A percentile compares a stretch with the other conserved stretches of the same genome.
These are phyloP conservation scores for Stipa capillata DNA, from an alignment of 176 grass and related monocot genomes.

Conservation along the genomic window DNA sequence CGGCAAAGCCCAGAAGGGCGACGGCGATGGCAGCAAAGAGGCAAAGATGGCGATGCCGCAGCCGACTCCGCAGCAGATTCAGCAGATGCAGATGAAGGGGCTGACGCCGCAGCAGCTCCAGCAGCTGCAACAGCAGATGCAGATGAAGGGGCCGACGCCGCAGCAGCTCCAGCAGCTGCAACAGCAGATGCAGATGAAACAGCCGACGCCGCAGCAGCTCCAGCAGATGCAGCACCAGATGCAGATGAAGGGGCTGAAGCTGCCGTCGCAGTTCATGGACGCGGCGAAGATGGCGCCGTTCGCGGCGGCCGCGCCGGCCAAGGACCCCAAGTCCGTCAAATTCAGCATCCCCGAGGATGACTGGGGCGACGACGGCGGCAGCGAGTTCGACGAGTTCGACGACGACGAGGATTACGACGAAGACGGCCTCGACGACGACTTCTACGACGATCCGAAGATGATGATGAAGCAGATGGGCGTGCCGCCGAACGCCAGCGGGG, in stretches of 20 bases:
- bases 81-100: no score
- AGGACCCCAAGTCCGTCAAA: slow-evolving; percentile 42
- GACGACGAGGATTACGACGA: slow-evolving; percentile 32
- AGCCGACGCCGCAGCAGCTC: no score
- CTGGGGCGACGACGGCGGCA: slow-evolving; percentile 17
- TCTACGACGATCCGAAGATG: no score
- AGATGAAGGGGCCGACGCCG: no score
- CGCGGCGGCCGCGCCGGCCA: neutral
- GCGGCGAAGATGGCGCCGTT: slow-evolving; percentile 46
- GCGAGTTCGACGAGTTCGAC: slow-evolving; percentile 30
- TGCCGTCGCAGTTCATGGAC: slow-evolving; percentile 46
- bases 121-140: no score
- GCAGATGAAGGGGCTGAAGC: no score
- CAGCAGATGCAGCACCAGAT: no score
- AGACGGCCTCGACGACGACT: no score
- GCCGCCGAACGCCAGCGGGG: neutral
- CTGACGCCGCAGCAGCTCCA: no score
- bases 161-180: no score
- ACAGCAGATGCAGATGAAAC: no score
- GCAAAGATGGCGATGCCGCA: no score
- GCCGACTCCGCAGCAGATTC: slow-evolving; percentile 12
- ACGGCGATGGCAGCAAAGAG: slow-evolving; percentile 6
- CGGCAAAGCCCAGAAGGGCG: slow-evolving; percentile 13
- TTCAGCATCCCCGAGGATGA: slow-evolving; percentile 39
- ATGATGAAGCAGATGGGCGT: slow-evolving; percentile 23